These are phyloP conservation scores for Phytopythium montanum DNA, from an alignment of 352 stramenopile genomes.

Conservation along the genomic window DNA sequence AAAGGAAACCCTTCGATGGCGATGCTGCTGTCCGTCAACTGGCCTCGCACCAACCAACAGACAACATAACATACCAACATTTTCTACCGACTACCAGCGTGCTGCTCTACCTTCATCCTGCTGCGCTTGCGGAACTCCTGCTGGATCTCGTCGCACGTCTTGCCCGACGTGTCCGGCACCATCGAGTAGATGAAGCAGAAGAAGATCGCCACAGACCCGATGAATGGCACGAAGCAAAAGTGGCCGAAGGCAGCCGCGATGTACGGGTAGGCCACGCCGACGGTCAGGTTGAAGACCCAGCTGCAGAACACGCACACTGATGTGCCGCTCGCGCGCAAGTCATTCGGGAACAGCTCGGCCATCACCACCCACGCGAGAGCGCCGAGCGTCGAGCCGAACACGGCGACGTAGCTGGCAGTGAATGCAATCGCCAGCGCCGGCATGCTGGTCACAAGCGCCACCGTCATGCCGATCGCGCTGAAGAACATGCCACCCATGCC, in stretches of 20 bases:
- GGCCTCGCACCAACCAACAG: no score
- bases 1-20: no score
- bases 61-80: no score
- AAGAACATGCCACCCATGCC: slow-evolving; percentile 47
- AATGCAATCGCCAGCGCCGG: slow-evolving; percentile 43
- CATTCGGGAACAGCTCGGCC: slow-evolving; percentile 55
- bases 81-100: no score
- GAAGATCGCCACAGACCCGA: slow-evolving; percentile 34
- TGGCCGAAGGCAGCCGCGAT: slow-evolving; percentile 34
- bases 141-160: slow-evolving; percentile 62
- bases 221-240: slow-evolving; percentile 49
- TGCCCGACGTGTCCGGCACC: slow-evolving; percentile 56
- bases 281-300: slow-evolving; percentile 51
- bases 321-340: slow-evolving; percentile 35
- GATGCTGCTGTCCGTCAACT: no score
- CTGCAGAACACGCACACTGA: slow-evolving; percentile 48
- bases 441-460: slow-evolving; percentile 19
- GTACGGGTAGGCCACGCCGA: slow-evolving; percentile 58
- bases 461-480: slow-evolving; percentile 42
- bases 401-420: slow-evolving; percentile 37
- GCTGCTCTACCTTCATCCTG: not conserved
- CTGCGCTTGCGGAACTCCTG: slow-evolving; percentile 24
- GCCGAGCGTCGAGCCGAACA: slow-evolving; percentile 45
- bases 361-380: slow-evolving; percentile 49
- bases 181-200: slow-evolving; percentile 37